These are phyloP conservation scores for Harringtonia lauricola DNA, from an alignment of 2,329 filamentous ascomycete species.

Conservation along the genomic window DNA sequence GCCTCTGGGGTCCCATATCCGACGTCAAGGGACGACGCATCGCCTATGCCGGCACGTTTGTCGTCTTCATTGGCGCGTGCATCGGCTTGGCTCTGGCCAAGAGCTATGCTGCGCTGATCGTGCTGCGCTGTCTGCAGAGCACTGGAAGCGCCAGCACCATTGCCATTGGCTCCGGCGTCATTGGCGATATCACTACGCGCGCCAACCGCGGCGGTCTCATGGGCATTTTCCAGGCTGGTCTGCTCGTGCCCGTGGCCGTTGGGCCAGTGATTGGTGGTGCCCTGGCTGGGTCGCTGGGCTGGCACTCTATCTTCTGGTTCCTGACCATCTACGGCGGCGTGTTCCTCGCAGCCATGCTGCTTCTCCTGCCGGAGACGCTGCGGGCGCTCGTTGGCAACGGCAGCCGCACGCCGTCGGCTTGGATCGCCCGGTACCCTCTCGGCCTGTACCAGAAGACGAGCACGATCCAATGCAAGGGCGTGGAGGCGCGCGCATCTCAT, in stretches of 20 bases:
- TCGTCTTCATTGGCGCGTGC: constrained; percentile 46
- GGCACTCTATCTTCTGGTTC: constrained; percentile 61
- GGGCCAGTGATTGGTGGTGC: constrained; percentile 54
- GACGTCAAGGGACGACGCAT: constrained; percentile 50
- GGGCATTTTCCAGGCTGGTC: constrained; percentile 48
- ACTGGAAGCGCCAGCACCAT: constrained; percentile 56
- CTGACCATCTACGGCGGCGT: constrained; percentile 40
- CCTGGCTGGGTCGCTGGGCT: constrained; percentile 50
- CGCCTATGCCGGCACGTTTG: constrained; percentile 47
- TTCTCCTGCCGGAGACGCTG: constrained; percentile 48
- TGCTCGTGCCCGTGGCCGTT: constrained; percentile 42
- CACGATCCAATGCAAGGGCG: constrained; percentile 8
- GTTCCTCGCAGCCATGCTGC: constrained; percentile 40
- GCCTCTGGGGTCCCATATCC: constrained; percentile 48
- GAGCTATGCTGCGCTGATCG: constrained; percentile 43
- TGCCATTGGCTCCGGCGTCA: constrained; percentile 59
- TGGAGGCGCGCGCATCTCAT: too few relatives aligned
- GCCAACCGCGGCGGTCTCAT: constrained; percentile 63
- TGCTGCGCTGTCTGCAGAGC: constrained; percentile 51
- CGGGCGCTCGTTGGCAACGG: constrained; percentile 51
- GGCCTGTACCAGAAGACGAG: constrained; percentile 23
- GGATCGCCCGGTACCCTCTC: constrained; percentile 44
- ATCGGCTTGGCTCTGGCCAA: constrained; percentile 48
- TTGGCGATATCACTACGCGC: constrained; percentile 59
- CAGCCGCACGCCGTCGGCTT: constrained; percentile 42